A percentile compares a stretch with the other conserved stretches of the same genome.
These are phyloP conservation scores for Solanum hybrid DNA, from an alignment of 305 asterid species.

Conservation along the genomic window DNA sequence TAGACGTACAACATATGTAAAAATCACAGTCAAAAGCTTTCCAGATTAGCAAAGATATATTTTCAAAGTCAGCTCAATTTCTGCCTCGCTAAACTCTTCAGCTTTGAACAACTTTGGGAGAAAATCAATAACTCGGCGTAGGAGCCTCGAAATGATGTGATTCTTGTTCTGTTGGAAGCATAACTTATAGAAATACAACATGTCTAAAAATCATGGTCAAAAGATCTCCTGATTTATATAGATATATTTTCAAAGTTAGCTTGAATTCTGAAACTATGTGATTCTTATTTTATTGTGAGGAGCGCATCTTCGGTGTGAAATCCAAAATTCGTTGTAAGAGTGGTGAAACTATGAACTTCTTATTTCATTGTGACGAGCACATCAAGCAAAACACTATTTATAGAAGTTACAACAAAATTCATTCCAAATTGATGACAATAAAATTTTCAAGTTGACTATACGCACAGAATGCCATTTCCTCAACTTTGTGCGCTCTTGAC, in stretches of 20 bases:
- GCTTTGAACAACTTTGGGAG: background rate
- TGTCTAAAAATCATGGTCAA: no score
- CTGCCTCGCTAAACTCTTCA: background rate
- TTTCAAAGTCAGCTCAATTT: background rate
- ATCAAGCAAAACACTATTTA: background rate
- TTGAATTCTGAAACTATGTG: background rate
- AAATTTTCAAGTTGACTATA: background rate
- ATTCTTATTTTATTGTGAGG: no score
- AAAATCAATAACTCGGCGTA: background rate
- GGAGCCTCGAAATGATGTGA: background rate
- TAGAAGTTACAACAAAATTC: background rate
- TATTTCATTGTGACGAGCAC: background rate
- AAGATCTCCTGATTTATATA: background rate
- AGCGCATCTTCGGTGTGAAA: no score
- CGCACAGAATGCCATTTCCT: background rate
- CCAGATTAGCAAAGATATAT: background rate
- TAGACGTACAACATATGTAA: background rate
- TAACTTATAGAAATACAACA: background rate
- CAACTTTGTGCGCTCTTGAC: background rate
- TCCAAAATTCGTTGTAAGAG: no score
- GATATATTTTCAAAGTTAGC: background rate
- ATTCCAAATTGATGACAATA: background rate
- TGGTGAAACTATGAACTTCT: no score
- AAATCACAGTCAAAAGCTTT: background rate
- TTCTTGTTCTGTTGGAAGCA: background rate